Percentiles rank a stretch among this genome's conserved stretches.
Evolutionary conservation across 768 basidiomycete species (phyloP).

Genomic region (Mycena olivaceomarginata): DNA sequence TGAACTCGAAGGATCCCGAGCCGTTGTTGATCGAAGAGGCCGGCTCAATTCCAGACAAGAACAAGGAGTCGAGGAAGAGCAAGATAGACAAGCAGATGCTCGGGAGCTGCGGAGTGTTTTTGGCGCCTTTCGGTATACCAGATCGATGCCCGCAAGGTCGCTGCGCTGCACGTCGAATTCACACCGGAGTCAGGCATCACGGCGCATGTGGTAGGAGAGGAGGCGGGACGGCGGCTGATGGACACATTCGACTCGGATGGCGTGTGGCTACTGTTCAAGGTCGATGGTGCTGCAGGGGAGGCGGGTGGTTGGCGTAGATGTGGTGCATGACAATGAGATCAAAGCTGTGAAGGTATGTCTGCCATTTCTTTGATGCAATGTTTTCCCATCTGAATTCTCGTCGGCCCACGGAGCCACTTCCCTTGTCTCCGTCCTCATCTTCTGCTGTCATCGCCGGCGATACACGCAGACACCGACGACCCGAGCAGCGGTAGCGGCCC

Average conservation of each 20-base stretch:
- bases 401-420: too few species aligned
- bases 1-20: conserved; percentile 82
- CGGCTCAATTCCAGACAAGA: conserved; percentile 81
- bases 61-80: conserved; percentile 86
- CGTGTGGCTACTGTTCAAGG: neutral
- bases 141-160: neutral
- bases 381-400: neutral
- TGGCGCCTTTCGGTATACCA: conserved; percentile 5
- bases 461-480: too few species aligned
- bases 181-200: neutral
- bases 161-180: neutral
- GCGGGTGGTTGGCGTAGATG: conserved; percentile 2
- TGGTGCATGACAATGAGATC: conserved; percentile 1
- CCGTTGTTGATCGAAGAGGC: conserved; percentile 92
- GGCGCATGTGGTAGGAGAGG: conserved; percentile 1
- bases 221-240: neutral
- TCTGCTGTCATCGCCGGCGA: too few species aligned
- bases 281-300: conserved; percentile 1
- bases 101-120: neutral
- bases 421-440: too few species aligned
- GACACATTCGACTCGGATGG: neutral
- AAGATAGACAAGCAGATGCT: conserved; percentile 75
- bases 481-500: too few species aligned
- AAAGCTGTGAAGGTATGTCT: neutral
- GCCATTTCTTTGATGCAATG: neutral